These are phyloP conservation scores for Pochonia chlamydosporia DNA, from an alignment of 2,329 filamentous ascomycete genomes.

Conservation along the genomic window DNA sequence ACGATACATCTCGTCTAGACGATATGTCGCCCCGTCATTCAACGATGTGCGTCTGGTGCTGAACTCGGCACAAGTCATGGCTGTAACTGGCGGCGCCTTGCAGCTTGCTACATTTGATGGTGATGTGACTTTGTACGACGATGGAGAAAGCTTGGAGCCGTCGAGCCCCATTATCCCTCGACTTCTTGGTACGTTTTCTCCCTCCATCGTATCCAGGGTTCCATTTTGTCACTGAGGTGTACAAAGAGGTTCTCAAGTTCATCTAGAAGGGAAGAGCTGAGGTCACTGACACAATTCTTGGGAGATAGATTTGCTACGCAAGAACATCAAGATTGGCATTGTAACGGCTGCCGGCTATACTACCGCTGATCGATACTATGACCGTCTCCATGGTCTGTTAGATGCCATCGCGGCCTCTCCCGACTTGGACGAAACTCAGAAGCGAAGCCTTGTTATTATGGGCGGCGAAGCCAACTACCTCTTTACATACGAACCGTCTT, in stretches of 20 bases:
- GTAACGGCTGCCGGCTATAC: constrained; percentile 96
- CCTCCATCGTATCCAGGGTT: too few relatives aligned
- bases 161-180: constrained; percentile 71
- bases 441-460: constrained; percentile 81
- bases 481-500: constrained; percentile 66
- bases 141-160: constrained; percentile 72
- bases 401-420: constrained; percentile 63
- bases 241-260: too few relatives aligned
- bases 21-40: constrained; percentile 94
- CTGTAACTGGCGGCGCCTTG: constrained; percentile 70
- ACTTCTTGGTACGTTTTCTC: constrained; percentile 45
- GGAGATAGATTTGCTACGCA: constrained; percentile 60
- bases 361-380: constrained; percentile 79
- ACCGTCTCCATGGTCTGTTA: constrained; percentile 78
- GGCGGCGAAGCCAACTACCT: constrained; percentile 96
- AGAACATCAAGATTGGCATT: constrained; percentile 82
- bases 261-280: too few relatives aligned
- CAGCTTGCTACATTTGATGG: constrained; percentile 94
- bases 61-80: constrained; percentile 93
- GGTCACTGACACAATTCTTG: too few relatives aligned
- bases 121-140: constrained; percentile 92
- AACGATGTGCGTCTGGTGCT: constrained; percentile 91
- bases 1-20: constrained; percentile 80
- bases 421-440: constrained; percentile 57
- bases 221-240: too few relatives aligned